A percentile compares a stretch with the other conserved stretches of the same genome.
Conservation (phyloP, 371 early-diverging fungal species). For the Apophysomyces elegans region DNA sequence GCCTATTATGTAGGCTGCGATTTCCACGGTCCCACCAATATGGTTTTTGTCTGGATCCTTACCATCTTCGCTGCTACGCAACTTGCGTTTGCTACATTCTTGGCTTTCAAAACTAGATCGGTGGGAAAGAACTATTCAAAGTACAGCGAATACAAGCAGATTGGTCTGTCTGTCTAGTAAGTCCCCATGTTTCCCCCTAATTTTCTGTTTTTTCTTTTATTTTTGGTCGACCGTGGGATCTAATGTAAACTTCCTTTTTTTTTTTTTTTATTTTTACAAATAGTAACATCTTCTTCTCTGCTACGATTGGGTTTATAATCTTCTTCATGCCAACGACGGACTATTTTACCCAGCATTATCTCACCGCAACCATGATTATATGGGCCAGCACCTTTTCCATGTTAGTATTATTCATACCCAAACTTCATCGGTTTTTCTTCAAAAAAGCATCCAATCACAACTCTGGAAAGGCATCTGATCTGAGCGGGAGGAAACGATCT, state of each 20-base stretch:
- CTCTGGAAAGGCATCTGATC: constrained; percentile 31
- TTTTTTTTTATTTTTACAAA: neutral
- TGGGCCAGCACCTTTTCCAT: constrained; percentile 63
- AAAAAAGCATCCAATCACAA: constrained; percentile 11
- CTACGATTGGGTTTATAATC: constrained; percentile 54
- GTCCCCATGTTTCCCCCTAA: constrained; percentile 7
- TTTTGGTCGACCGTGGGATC: too few relatives aligned
- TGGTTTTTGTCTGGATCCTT: constrained; percentile 38
- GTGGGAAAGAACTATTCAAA: constrained; percentile 55
- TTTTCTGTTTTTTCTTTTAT: neutral
- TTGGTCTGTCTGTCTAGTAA: constrained; percentile 65
- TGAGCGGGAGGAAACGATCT: constrained; percentile 16
- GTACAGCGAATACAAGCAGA: constrained; percentile 64
- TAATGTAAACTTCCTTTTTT: neutral
- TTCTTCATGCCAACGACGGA: constrained; percentile 53
- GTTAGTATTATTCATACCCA: constrained; percentile 57
- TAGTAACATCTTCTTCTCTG: constrained; percentile 64
- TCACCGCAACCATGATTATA: constrained; percentile 55
- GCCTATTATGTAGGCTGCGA: constrained; percentile 52
- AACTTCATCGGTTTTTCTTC: constrained; percentile 45
- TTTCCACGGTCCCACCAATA: constrained; percentile 37
- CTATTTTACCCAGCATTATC: constrained; percentile 55
- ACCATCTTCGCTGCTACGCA: constrained; percentile 40
- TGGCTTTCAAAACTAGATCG: constrained; percentile 60
- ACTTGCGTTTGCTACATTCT: constrained; percentile 52